Evolutionary conservation across 768 basidiomycete genomes (phyloP), one percentile per base, ranked within the genome.

Genomic region (Termitomyces sp.): DNA sequence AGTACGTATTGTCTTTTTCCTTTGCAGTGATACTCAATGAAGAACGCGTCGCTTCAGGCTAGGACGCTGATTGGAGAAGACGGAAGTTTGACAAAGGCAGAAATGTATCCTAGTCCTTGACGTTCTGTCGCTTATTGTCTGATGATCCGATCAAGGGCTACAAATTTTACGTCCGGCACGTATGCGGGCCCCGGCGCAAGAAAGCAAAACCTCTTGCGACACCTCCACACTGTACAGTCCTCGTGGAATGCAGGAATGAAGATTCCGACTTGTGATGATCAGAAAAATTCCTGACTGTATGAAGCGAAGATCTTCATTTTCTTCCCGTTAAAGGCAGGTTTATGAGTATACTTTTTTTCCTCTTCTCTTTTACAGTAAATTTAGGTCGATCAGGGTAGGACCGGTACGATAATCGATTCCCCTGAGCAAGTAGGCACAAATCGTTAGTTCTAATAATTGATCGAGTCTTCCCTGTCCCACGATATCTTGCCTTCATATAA

Each of bases 1-100:
- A 18, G 39, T n/a, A n/a, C n/a, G 37, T 37, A 15, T 6, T 60
- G 22, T 58, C 62, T 16, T 56, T 37, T 36, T 61, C 20, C 53
- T 63, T 24, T 18, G 41, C n/a, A 42, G 41, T 22, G 62, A 45
- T 0, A 36, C 24, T 9, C 44, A n/a, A 37, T 56, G 16, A 58
- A 58, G 39, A 54, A 56, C 20, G 39, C 50, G 4, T 36, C 48
- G 6, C 54, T 58, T 13, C 48, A 49, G 6, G 49, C 56, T 44
- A 62, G 36, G 54, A 41, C 39, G 58, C 54, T 22, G 22, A 24
- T 15, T 36, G 24, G 27, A 24, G 46, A 27, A 36, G 31, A 20
- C 5, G 1, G 22, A 9, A 41, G 6, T 4, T 16, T 39, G 37
- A 27, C 27, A 27, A 27, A 27, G 1, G 3, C 27, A 27, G 16